Percentiles rank a stretch among this genome's conserved stretches.
Conservation (phyloP, 495 filamentous ascomycete genomes). For the Platismatia glauca region DNA sequence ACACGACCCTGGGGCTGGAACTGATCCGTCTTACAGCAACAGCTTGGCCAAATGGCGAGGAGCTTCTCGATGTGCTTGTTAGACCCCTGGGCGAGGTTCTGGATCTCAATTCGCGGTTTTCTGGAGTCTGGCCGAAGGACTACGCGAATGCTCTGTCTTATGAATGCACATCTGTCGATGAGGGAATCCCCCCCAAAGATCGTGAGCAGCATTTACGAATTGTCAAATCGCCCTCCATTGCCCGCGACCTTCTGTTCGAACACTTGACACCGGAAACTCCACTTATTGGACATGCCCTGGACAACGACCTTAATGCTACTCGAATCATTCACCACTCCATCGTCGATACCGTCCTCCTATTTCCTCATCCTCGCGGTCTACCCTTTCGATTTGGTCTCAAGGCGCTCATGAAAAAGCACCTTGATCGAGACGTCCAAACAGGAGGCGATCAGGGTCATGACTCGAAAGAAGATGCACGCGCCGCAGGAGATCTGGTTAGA, state of each 20-base stretch:
- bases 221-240: constrained; percentile 59
- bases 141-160: constrained; percentile 59
- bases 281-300: constrained; percentile 84
- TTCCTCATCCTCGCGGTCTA: constrained; percentile 68
- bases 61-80: constrained; percentile 76
- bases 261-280: constrained; percentile 65
- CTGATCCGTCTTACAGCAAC: constrained; percentile 80
- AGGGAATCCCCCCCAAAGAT: constrained; percentile 9
- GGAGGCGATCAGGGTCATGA: constrained; percentile 70
- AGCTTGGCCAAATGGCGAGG: constrained; percentile 70
- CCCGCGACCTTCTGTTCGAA: constrained; percentile 62
- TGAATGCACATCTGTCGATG: constrained; percentile 21
- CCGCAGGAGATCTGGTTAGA: constrained; percentile 77
- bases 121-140: constrained; percentile 69
- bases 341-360: constrained; percentile 80
- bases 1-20: constrained; percentile 77
- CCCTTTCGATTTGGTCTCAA: constrained; percentile 71
- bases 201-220: constrained; percentile 46
- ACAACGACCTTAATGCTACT: constrained; percentile 82
- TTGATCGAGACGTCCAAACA: constrained; percentile 70
- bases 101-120: constrained; percentile 85
- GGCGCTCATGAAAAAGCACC: constrained; percentile 67
- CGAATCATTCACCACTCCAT: constrained; percentile 77
- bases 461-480: constrained; percentile 76
- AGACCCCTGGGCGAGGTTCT: constrained; percentile 73